Evolutionary conservation across 306 rosid genomes (phyloP).

Genomic region (Cucumis cinereus): DNA sequence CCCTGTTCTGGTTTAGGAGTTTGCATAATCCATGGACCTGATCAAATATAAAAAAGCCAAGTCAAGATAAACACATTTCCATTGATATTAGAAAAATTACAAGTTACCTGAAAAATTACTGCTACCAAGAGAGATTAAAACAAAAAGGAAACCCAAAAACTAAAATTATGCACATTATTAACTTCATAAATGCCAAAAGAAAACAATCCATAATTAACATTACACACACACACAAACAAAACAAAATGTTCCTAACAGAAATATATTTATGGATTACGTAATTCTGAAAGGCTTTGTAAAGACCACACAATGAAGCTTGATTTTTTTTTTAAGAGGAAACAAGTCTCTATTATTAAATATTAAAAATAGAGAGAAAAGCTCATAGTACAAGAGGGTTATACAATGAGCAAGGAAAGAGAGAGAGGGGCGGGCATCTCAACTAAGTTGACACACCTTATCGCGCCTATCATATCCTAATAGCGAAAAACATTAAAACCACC

Average conservation of each 20-base stretch:
- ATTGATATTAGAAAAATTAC: not conserved
- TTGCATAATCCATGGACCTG: conserved; percentile 73
- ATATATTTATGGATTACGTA: not conserved
- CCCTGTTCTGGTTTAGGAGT: conserved; percentile 56
- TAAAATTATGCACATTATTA: not conserved
- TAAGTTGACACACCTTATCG: no score
- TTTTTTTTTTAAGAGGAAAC: no score
- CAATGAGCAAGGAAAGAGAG: no score
- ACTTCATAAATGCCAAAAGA: not conserved
- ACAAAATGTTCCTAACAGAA: not conserved
- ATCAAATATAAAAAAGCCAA: conserved; percentile 1
- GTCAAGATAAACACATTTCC: not conserved
- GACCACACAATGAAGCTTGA: not conserved
- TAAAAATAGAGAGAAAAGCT: no score
- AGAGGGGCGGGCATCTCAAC: no score
- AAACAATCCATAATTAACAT: not conserved
- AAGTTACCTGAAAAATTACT: not conserved
- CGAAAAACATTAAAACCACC: no score
- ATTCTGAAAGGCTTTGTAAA: not conserved
- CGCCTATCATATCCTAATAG: no score
- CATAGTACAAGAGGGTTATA: no score
- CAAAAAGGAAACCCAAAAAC: not conserved
- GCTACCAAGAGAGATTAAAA: not conserved
- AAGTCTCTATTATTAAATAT: no score
- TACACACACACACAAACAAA: not conserved